Conservation (phyloP, 23 red algal genomes). For the Gracilaria caudata region DNA sequence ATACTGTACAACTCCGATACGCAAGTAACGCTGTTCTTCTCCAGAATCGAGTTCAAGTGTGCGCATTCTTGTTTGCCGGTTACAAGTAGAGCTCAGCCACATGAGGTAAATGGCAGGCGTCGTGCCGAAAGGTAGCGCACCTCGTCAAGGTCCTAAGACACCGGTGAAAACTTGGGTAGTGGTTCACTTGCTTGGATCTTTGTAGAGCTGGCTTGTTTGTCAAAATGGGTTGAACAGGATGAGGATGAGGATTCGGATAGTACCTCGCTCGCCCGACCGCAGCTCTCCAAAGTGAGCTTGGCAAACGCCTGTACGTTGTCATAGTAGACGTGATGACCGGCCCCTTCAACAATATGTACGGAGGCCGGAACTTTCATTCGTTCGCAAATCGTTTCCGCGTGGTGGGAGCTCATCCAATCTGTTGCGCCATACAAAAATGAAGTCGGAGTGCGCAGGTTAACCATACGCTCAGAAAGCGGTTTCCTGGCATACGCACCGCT, state of each 20-base stretch:
- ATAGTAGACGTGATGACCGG: constrained; percentile 74
- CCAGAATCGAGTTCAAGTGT: too few species aligned
- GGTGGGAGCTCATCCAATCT: constrained; percentile 75
- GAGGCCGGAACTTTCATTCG: constrained; percentile 28
- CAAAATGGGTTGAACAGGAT: neutral
- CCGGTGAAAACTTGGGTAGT: neutral
- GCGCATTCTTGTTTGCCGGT: too few species aligned
- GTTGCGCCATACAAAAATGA: constrained; percentile 77
- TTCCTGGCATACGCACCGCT: constrained; percentile 76
- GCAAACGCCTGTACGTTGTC: constrained; percentile 48
- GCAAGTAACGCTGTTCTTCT: too few species aligned
- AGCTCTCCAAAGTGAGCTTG: constrained; percentile 31
- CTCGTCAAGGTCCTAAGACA: neutral
- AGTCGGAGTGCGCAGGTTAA: constrained; percentile 23
- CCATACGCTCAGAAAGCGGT: constrained; percentile 58
- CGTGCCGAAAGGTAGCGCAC: neutral
- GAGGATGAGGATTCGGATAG: neutral
- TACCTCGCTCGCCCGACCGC: neutral
- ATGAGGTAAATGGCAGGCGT: neutral
- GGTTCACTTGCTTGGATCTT: neutral
- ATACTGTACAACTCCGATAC: too few species aligned
- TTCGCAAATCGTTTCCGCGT: constrained; percentile 32
- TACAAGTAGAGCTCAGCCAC: too few species aligned
- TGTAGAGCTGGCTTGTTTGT: neutral
- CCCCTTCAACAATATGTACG: constrained; percentile 36